These are phyloP conservation scores for Suhomyces chickasaworum DNA, from an alignment of 1,139 yeast species.

Conservation along the genomic window DNA sequence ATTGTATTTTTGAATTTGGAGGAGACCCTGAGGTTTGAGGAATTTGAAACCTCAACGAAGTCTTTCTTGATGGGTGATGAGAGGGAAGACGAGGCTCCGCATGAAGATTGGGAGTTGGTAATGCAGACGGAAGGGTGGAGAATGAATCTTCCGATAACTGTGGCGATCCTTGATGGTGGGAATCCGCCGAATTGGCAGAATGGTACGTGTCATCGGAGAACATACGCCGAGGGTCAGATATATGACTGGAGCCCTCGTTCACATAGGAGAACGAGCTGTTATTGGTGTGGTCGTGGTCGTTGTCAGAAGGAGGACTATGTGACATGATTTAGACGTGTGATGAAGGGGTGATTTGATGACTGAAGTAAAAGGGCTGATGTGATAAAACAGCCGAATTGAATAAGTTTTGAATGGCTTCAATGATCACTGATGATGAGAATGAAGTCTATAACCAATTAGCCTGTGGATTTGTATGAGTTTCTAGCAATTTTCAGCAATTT, in stretches of 20 bases:
- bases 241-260: slow-evolving; percentile 3
- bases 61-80: slow-evolving; percentile 10
- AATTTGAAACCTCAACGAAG: slow-evolving; percentile 16
- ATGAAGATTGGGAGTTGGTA: slow-evolving; percentile 34
- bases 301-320: neutral
- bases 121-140: slow-evolving; percentile 16
- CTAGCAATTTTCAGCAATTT: too few species aligned
- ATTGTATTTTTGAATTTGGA: slow-evolving; percentile 2
- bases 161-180: slow-evolving; percentile 8
- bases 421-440: too few species aligned
- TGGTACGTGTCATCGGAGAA: slow-evolving; percentile 9
- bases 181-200: slow-evolving; percentile 3
- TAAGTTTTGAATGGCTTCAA: too few species aligned
- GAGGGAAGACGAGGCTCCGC: slow-evolving; percentile 14
- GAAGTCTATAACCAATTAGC: too few species aligned
- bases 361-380: neutral
- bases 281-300: slow-evolving; percentile 1
- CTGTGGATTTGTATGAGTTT: too few species aligned
- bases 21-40: slow-evolving; percentile 8
- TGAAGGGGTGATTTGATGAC: neutral
- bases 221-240: slow-evolving; percentile 3
- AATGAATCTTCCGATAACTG: slow-evolving; percentile 6
- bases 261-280: slow-evolving; percentile 11
- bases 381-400: neutral
- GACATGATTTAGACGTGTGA: neutral